Evolutionary conservation across 2,329 filamentous ascomycete genomes (phyloP).

Genomic region (Amesomyces nigricolor): DNA sequence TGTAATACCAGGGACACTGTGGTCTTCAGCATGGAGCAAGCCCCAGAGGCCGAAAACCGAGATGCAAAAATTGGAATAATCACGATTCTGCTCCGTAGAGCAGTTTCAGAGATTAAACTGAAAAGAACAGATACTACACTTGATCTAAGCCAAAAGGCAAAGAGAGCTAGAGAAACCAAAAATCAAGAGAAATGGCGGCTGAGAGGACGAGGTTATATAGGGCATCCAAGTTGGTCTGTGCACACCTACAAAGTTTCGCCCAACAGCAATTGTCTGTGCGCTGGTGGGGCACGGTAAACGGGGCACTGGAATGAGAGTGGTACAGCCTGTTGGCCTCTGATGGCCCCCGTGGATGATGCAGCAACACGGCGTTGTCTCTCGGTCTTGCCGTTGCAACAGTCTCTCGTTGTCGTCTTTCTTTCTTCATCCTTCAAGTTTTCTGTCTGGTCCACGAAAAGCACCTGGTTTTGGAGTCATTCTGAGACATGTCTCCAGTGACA

Average conservation of each 20-base stretch:
- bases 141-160: constrained; percentile 27
- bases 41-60: constrained; percentile 18
- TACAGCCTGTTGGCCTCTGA: too few relatives aligned
- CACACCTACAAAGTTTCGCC: constrained; percentile 1
- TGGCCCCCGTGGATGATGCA: too few relatives aligned
- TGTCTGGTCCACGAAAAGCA: too few relatives aligned
- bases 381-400: too few relatives aligned
- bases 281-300: background rate
- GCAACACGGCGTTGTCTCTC: too few relatives aligned
- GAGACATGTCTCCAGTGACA: too few relatives aligned
- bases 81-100: constrained; percentile 25
- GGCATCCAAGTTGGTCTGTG: background rate
- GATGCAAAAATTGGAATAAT: constrained; percentile 25
- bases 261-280: constrained; percentile 3
- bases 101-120: constrained; percentile 27
- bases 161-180: constrained; percentile 20
- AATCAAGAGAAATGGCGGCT: too few relatives aligned
- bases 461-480: too few relatives aligned
- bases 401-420: too few relatives aligned
- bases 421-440: too few relatives aligned
- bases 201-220: constrained; percentile 5
- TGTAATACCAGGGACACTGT: constrained; percentile 24
- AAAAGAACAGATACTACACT: constrained; percentile 27
- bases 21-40: constrained; percentile 20
- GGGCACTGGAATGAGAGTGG: too few relatives aligned